These are phyloP conservation scores for Triticum timopheevii DNA, from an alignment of 176 grass and related monocot genomes.

Conservation along the genomic window DNA sequence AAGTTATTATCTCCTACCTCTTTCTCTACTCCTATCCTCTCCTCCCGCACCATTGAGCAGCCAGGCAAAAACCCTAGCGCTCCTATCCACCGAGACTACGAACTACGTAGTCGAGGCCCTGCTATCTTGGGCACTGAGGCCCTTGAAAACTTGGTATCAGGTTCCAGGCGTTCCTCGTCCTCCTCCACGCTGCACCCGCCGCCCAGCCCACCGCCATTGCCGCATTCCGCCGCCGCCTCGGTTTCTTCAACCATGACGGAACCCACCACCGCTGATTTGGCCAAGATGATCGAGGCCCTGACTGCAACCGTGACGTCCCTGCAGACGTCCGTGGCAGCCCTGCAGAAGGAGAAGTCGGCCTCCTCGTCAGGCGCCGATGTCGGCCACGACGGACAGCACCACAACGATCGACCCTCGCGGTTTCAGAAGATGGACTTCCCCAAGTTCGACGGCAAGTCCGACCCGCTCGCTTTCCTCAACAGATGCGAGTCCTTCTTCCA, in stretches of 20 bases:
- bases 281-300: not conserved
- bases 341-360: not conserved
- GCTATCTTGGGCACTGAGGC: no score
- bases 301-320: not conserved
- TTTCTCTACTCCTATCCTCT: no score
- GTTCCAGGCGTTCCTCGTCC: not conserved
- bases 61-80: no score
- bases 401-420: not conserved
- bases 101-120: no score
- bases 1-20: no score
- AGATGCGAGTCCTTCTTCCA: not conserved
- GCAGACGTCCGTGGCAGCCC: not conserved
- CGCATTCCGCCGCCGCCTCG: not conserved
- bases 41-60: no score
- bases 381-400: not conserved
- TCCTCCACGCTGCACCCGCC: not conserved
- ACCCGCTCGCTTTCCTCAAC: not conserved
- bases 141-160: slow-evolving; percentile 5
- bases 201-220: not conserved
- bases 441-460: no score
- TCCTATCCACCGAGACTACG: no score
- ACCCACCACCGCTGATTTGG: not conserved
- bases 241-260: not conserved
- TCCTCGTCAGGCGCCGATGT: not conserved
- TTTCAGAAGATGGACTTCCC: not conserved